These are phyloP conservation scores for Termitomyces sp. DNA, from an alignment of 768 basidiomycete genomes.

Conservation along the genomic window DNA sequence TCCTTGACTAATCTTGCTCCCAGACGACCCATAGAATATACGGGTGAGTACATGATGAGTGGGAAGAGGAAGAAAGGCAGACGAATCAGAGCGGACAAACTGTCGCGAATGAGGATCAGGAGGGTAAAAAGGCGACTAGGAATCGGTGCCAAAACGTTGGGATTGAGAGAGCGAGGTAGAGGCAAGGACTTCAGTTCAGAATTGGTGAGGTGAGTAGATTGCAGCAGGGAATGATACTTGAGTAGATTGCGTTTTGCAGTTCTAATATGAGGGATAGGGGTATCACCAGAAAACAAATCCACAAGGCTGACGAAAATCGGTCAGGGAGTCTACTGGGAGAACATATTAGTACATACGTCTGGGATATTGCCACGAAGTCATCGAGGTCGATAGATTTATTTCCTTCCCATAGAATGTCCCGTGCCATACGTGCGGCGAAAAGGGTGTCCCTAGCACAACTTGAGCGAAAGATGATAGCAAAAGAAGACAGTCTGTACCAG, in stretches of 20 bases:
- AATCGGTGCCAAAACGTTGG: conserved; percentile 62
- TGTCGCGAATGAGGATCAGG: conserved; percentile 71
- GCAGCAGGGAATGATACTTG: conserved; percentile 83
- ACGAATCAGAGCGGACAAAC: conserved; percentile 59
- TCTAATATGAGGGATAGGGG: conserved; percentile 53
- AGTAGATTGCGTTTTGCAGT: conserved; percentile 66
- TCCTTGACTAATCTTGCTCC: conserved; percentile 73
- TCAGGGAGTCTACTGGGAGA: conserved; percentile 7
- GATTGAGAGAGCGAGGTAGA: conserved; percentile 79
- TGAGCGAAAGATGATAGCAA: not conserved
- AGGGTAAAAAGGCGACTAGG: conserved; percentile 84
- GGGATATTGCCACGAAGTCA: conserved; percentile 80
- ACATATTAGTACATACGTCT: conserved; percentile 62
- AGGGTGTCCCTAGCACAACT: conserved; percentile 69
- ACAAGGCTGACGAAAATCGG: conserved; percentile 53
- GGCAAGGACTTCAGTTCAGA: conserved; percentile 79
- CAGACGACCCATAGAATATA: conserved; percentile 74
- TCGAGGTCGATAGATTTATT: conserved; percentile 72
- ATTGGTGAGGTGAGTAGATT: conserved; percentile 80
- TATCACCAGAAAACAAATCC: conserved; percentile 75
- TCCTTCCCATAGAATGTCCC: conserved; percentile 88
- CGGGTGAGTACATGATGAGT: conserved; percentile 75
- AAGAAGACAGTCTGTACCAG: conserved; percentile 50
- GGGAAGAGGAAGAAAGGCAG: conserved; percentile 91
- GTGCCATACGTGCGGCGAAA: conserved; percentile 86